phyloP scores from a whole-genome alignment of 192 early-diverging fungal genomes.

The Dissophora ornata region DNA sequence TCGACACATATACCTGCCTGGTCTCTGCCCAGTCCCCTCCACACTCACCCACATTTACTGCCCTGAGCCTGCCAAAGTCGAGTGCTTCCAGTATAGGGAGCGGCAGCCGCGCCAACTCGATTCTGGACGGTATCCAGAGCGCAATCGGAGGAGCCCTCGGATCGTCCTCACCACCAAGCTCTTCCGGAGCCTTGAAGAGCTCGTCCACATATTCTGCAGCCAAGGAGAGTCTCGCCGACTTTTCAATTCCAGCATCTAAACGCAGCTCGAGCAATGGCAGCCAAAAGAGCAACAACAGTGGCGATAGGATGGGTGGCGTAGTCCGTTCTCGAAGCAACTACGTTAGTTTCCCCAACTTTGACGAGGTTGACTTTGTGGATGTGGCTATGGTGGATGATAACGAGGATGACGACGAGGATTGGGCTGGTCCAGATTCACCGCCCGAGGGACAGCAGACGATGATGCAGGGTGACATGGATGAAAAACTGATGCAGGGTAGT shows the following conservation, averaged over 20 bases:
- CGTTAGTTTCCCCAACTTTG: conserved; percentile 52
- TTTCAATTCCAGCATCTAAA: conserved; percentile 40
- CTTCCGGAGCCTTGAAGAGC: background rate
- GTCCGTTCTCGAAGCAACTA: conserved; percentile 47
- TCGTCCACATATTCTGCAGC: conserved; percentile 37
- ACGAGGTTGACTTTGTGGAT: conserved; percentile 52
- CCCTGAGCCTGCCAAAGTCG: conserved; percentile 19
- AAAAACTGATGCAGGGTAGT: conserved; percentile 16
- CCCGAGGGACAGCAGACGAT: conserved; percentile 15
- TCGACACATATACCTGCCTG: conserved; percentile 33
- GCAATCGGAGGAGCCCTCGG: conserved; percentile 12
- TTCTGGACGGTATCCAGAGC: conserved; percentile 38
- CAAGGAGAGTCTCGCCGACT: conserved; percentile 38
- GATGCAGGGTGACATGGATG: conserved; percentile 10
- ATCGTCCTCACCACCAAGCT: conserved; percentile 15
- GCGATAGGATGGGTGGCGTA: conserved; percentile 3
- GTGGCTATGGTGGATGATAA: conserved; percentile 47
- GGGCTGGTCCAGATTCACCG: conserved; percentile 36
- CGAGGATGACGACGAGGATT: conserved; percentile 44
- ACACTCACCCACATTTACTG: conserved; percentile 45
- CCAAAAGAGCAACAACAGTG: background rate
- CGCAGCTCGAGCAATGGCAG: background rate
- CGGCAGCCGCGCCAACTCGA: conserved; percentile 32
- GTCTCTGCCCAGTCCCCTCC: conserved; percentile 52
- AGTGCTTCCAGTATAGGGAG: conserved; percentile 6